Percentiles rank a stretch among this genome's conserved stretches.
Conservation (phyloP, 352 stramenopile species). For the Aphanomyces euteiches region DNA sequence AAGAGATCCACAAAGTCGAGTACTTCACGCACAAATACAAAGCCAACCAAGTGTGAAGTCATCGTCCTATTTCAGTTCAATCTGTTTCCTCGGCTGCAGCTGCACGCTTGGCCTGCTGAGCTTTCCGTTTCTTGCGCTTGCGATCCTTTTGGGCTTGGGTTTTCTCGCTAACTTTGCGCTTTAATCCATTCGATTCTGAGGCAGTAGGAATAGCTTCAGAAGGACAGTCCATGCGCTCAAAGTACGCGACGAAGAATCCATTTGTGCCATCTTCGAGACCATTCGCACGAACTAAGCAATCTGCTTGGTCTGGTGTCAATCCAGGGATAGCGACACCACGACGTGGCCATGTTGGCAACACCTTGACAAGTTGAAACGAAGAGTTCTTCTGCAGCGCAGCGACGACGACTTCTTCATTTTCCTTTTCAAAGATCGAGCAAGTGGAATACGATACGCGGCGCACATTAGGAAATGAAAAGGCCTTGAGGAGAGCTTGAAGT, state of each 20-base stretch:
- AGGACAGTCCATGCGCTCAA: conserved; percentile 57
- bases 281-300: conserved; percentile 88
- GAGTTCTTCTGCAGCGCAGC: conserved; percentile 71
- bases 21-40: conserved; percentile 19
- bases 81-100: not conserved
- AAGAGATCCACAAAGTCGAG: conserved; percentile 6
- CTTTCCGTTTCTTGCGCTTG: conserved; percentile 60
- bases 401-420: conserved; percentile 94
- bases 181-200: conserved; percentile 34
- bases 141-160: conserved; percentile 63
- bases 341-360: conserved; percentile 66
- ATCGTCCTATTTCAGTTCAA: too few relatives aligned
- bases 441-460: conserved; percentile 95
- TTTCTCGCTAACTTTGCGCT: conserved; percentile 50
- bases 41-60: too few relatives aligned
- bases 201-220: not conserved
- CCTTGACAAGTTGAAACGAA: conserved; percentile 69
- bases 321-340: conserved; percentile 58
- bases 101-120: not conserved
- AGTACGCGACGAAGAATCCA: conserved; percentile 97
- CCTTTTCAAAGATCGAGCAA: conserved; percentile 93
- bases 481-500: conserved; percentile 89
- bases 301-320: conserved; percentile 57
- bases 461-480: conserved; percentile 92
- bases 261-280: conserved; percentile 92